Percentiles rank a stretch among this genome's conserved stretches.
Conservation (phyloP, 2,329 filamentous ascomycete genomes). For the Colletotrichum theobromicola region DNA sequence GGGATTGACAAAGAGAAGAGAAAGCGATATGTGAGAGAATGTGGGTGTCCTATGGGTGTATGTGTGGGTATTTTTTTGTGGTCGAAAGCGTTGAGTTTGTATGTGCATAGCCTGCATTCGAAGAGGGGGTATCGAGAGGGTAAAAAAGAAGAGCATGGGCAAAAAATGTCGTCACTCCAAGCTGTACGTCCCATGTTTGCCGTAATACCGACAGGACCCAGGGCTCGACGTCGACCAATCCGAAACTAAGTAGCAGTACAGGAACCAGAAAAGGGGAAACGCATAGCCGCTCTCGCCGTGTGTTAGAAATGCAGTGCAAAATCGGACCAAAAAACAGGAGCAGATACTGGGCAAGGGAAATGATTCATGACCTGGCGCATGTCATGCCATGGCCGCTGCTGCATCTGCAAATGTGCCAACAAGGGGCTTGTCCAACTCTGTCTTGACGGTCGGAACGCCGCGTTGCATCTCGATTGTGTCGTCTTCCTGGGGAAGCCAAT, state of each 20-base stretch:
- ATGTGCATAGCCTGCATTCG: background rate
- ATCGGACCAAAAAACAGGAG: background rate
- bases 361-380: slow-evolving; percentile 4
- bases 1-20: slow-evolving; percentile 7
- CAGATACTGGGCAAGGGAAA: background rate
- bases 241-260: background rate
- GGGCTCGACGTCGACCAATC: background rate
- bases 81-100: background rate
- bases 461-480: slow-evolving; percentile 51
- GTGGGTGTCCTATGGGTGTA: background rate
- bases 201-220: slow-evolving; percentile 13
- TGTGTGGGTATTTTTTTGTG: background rate
- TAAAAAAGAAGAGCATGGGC: background rate
- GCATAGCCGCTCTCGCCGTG: background rate
- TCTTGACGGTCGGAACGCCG: slow-evolving; percentile 41
- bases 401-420: slow-evolving; percentile 68
- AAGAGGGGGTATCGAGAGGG: slow-evolving; percentile 12
- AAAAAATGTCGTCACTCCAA: slow-evolving; percentile 19
- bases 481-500: slow-evolving; percentile 59
- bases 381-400: slow-evolving; percentile 54
- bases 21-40: slow-evolving; percentile 15
- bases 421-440: slow-evolving; percentile 48
- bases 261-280: background rate
- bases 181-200: slow-evolving; percentile 9
- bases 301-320: background rate